Conservation (phyloP, 2,329 filamentous ascomycete genomes). For the Arthrocladium fulminans region DNA sequence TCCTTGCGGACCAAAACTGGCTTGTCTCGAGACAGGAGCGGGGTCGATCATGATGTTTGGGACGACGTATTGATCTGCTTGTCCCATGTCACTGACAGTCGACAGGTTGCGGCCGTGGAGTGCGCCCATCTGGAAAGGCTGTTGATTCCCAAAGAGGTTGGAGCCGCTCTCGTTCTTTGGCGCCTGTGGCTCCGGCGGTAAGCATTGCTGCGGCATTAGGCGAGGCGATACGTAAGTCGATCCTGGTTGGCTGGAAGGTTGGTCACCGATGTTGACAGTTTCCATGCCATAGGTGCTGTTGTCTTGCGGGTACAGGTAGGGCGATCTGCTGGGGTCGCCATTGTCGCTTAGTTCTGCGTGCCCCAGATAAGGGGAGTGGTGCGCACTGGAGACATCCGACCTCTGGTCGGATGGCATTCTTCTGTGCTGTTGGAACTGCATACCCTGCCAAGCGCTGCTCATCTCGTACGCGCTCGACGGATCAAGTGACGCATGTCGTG, state of each 20-base stretch:
- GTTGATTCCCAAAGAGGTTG: conserved; percentile 55
- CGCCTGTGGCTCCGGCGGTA: conserved; percentile 1
- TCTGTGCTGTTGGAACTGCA: conserved; percentile 69
- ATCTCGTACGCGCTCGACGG: conserved; percentile 46
- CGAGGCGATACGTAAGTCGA: conserved; percentile 62
- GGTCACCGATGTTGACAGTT: conserved; percentile 64
- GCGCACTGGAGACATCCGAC: conserved; percentile 81
- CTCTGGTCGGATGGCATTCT: conserved; percentile 74
- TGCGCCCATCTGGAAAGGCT: conserved; percentile 52
- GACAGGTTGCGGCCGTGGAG: conserved; percentile 40
- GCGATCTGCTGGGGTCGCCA: conserved; percentile 64
- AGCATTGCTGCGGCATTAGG: conserved; percentile 50
- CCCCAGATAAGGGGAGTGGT: conserved; percentile 71
- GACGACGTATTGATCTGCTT: conserved; percentile 70
- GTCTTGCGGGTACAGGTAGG: conserved; percentile 63
- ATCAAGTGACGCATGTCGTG: conserved; percentile 52
- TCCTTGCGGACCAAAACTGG: conserved; percentile 58
- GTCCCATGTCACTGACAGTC: conserved; percentile 52
- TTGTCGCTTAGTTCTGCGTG: conserved; percentile 71
- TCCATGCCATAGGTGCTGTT: conserved; percentile 71
- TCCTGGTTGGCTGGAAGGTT: conserved; percentile 50
- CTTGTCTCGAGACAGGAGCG: conserved; percentile 56
- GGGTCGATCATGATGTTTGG: conserved; percentile 92
- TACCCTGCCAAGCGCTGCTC: conserved; percentile 47
- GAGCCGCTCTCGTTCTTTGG: not conserved